phyloP scores from a whole-genome alignment of 768 basidiomycete genomes.

The Pilatotrama ljubarskyi region DNA sequence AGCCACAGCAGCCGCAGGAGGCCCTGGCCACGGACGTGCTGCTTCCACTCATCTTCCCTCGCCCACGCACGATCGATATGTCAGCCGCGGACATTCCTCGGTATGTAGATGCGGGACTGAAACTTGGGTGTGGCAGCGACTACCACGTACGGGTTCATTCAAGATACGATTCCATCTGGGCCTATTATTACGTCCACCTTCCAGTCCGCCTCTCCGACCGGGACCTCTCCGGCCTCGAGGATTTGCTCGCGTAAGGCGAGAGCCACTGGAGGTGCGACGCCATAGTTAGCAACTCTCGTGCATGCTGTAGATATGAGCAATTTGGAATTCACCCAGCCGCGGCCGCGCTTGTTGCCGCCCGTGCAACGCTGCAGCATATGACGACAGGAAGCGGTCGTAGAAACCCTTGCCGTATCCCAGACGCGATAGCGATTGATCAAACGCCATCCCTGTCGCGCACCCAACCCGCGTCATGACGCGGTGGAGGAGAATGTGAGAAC shows the following conservation, averaged over 20 bases:
- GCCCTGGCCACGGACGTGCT: slow-evolving; percentile 1
- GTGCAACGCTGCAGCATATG: slow-evolving; percentile 41
- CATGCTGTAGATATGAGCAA: slow-evolving; percentile 12
- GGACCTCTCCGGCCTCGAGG: slow-evolving; percentile 50
- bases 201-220: slow-evolving; percentile 59
- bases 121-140: slow-evolving; percentile 9
- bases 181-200: slow-evolving; percentile 63
- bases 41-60: slow-evolving; percentile 9
- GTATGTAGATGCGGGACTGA: slow-evolving; percentile 6
- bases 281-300: slow-evolving; percentile 9
- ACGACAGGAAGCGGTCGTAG: slow-evolving; percentile 72
- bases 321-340: slow-evolving; percentile 50
- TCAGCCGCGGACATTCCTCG: slow-evolving; percentile 15
- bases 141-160: not conserved
- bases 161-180: slow-evolving; percentile 39
- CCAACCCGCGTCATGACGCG: not conserved
- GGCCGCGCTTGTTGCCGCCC: slow-evolving; percentile 52
- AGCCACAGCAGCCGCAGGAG: not conserved
- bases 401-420: slow-evolving; percentile 85
- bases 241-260: slow-evolving; percentile 66
- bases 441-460: slow-evolving; percentile 60
- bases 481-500: not conserved
- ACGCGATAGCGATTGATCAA: slow-evolving; percentile 66
- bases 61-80: slow-evolving; percentile 17
- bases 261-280: slow-evolving; percentile 46